A percentile compares a stretch with the other conserved stretches of the same genome.
These are phyloP conservation scores for Magnolia changhungtana DNA, from an alignment of 164 flowering plant species.

Conservation along the genomic window DNA sequence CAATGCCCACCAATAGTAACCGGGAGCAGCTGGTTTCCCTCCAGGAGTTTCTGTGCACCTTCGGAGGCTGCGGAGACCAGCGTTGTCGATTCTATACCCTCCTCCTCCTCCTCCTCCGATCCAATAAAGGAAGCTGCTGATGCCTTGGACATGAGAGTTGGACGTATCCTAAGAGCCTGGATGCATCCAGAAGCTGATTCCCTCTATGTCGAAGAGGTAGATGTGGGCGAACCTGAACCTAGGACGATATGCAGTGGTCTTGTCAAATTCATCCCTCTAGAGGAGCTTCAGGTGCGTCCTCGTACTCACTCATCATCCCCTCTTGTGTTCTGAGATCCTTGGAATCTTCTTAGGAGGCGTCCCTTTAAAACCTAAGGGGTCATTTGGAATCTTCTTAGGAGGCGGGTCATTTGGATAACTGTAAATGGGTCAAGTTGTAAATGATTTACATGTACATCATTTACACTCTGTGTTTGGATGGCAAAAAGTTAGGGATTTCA, in stretches of 20 bases:
- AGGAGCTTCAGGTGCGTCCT: slow-evolving; percentile 63
- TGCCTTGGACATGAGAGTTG: slow-evolving; percentile 77
- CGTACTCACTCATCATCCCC: background rate
- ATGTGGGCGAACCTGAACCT: slow-evolving; percentile 79
- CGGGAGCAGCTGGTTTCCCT: background rate
- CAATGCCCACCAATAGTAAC: background rate
- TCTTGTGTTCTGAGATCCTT: background rate
- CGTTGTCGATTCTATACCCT: background rate
- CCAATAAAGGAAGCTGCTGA: slow-evolving; percentile 44
- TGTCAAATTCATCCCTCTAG: slow-evolving; percentile 66
- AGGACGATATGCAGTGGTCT: slow-evolving; percentile 91
- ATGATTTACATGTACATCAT: too few relatives aligned
- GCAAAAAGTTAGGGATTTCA: too few relatives aligned
- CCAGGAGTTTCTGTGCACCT: background rate
- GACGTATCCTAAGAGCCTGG: slow-evolving; percentile 69
- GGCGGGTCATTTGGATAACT: too few relatives aligned
- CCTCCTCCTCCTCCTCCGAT: slow-evolving; percentile 4
- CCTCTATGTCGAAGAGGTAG: slow-evolving; percentile 94
- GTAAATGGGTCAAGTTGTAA: too few relatives aligned
- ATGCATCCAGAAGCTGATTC: slow-evolving; percentile 89
- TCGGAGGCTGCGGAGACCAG: background rate
- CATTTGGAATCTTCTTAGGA: too few relatives aligned
- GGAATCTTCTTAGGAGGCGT: too few relatives aligned
- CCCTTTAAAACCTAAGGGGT: too few relatives aligned
- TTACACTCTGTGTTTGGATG: too few relatives aligned